Evolutionary conservation across 805 yeast genomes (phyloP).

Genomic region (Metschnikowia hibisci): DNA sequence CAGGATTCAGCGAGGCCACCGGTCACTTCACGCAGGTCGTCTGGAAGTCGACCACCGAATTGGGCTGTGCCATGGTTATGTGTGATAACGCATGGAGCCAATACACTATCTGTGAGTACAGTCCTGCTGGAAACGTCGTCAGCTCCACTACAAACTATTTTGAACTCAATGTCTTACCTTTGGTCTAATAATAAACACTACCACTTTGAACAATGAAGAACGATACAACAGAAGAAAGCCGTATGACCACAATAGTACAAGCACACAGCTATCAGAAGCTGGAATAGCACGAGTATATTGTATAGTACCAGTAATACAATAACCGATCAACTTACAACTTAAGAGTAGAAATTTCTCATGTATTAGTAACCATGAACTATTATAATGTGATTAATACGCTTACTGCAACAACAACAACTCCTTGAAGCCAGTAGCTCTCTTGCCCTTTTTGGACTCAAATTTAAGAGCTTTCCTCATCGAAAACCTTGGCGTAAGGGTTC

Average conservation of each 20-base stretch:
- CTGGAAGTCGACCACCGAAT: slow-evolving; percentile 56
- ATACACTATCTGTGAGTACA: slow-evolving; percentile 69
- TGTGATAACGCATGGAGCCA: slow-evolving; percentile 51
- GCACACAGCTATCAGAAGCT: not conserved
- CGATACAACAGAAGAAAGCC: not conserved
- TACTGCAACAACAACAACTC: slow-evolving; percentile 62
- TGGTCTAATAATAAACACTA: slow-evolving; percentile 1
- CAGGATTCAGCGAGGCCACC: slow-evolving; percentile 50
- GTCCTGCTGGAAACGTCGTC: slow-evolving; percentile 48
- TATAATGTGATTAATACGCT: slow-evolving; percentile 11
- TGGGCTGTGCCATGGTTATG: slow-evolving; percentile 62
- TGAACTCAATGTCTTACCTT: slow-evolving; percentile 41
- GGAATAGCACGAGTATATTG: not conserved
- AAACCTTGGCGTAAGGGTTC: slow-evolving; percentile 99
- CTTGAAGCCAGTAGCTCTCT: slow-evolving; percentile 70
- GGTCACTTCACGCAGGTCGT: slow-evolving; percentile 80
- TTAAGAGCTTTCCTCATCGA: slow-evolving; percentile 84
- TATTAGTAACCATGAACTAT: slow-evolving; percentile 6
- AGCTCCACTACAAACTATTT: slow-evolving; percentile 38
- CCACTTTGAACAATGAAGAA: no score
- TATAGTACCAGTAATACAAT: not conserved
- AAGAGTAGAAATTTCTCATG: slow-evolving; percentile 2
- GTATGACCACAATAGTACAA: no score
- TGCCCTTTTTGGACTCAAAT: slow-evolving; percentile 58
- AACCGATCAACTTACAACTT: not conserved